Base-by-base conservation (phyloP, 1,284 basidiomycete genomes). In the Wallemia hederae region DNA sequence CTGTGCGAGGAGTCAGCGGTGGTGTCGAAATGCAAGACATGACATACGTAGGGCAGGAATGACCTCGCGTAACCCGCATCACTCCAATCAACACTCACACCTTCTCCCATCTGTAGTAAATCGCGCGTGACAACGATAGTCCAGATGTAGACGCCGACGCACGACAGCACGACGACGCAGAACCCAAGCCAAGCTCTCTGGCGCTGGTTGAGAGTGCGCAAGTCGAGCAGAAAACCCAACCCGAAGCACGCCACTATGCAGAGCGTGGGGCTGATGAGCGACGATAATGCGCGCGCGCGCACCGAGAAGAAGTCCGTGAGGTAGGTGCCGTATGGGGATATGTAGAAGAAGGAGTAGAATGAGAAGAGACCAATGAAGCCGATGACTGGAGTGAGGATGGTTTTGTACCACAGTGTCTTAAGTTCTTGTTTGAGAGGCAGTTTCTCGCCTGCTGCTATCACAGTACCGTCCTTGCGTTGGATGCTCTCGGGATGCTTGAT, bases 281-380 rank as follows among this genome's bases (percentile, higher is more conserved):
- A 60, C 5, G 64, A 67, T 1, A 69, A 61, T 1, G 66, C 65
- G 24, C 67, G 64, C 11, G 66, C 62, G 25, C 67, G 64, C 22
- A 69, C 67, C 2, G 64, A 61, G 34, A 69, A 69, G 61, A 65
- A 63, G 11, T 59, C 57, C 22, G 68, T 62, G 28, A 69, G 64
- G 62, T 67, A 69, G 9, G 65, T 68, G 1, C 61, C 61, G 24
- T 60, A 49, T 60, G 62, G 61, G 14, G 15, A 49, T 17, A 59
- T 60, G 33, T 62, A 62, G 59, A 62, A 62, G 62, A 39, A 62
- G 15, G 62, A 62, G 56, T 62, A 62, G 26, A 62, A 62, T 24
- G 58, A 62, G 27, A 58, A 62, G 55, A 59, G 15, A 2, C 15
- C n/a, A 22, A 62, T 28, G n/a, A 61, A 28, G 15, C 62, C 49